Percentiles rank a stretch among this genome's conserved stretches.
Conservation (phyloP, 2,329 filamentous ascomycete genomes). For the Calonectria leucothoes region DNA sequence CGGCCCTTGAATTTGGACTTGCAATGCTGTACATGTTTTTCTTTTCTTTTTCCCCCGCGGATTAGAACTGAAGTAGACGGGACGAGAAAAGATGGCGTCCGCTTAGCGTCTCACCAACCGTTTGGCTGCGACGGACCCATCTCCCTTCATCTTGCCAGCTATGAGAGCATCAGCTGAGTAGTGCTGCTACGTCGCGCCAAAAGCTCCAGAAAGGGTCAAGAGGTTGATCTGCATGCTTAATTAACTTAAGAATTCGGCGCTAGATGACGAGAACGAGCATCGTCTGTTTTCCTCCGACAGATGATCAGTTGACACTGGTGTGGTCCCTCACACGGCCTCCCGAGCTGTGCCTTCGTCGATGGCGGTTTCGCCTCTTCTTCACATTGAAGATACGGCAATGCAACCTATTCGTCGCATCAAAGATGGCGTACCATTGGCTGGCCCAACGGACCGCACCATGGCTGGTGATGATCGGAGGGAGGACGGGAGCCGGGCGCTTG, state of each 20-base stretch:
- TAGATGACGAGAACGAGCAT: not conserved
- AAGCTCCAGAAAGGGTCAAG: not conserved
- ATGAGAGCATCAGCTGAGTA: not conserved
- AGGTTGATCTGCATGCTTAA: not conserved
- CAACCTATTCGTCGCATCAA: not conserved
- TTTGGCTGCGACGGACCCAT: slow-evolving; percentile 2
- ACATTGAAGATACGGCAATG: not conserved
- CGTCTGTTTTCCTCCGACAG: not conserved
- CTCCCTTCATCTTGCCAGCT: slow-evolving; percentile 2
- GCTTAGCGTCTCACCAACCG: slow-evolving; percentile 1
- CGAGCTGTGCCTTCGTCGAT: not conserved
- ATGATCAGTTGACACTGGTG: not conserved
- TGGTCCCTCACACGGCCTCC: not conserved
- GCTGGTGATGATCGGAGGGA: not conserved
- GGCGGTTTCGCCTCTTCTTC: not conserved
- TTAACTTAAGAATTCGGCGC: not conserved
- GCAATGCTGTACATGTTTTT: not conserved
- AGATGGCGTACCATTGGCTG: not conserved
- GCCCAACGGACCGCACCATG: not conserved
- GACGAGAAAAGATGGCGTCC: not conserved
- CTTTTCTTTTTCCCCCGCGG: not conserved
- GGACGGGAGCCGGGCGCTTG: not conserved
- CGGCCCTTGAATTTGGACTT: not conserved
- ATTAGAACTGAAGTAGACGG: not conserved
- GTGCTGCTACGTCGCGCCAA: not conserved